Base-by-base conservation (phyloP, 163 green algal species). In the Coccomyxa subellipsoidea region DNA sequence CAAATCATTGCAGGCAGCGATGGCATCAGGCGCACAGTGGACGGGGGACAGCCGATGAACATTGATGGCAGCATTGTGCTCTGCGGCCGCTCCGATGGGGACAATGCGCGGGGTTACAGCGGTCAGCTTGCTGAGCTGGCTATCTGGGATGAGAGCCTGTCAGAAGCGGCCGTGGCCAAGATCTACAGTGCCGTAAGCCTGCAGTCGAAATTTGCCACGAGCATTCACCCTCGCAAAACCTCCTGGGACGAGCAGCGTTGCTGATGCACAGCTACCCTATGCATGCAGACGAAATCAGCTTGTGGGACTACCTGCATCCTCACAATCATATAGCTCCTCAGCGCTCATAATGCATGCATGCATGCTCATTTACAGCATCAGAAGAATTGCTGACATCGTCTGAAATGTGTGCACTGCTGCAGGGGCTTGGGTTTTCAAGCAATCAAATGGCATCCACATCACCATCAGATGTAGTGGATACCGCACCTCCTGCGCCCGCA, bases 61-160 rank as follows among this genome's bases (percentile, higher is more conserved):
- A 69, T 89, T 21, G 69, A 84, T 18, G 79, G 69, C 75, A 82
- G 59, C 69, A 84, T 87, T 10, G 47, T 83, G 35, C 89, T 92
- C 69, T 95, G 91, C 81, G 77, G 36, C 25, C 82, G 86, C 29
- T 84, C 69, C 10, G 83, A 88, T 31, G 9, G 40, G 27, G 40
- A 53, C 38, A 23, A 69, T 10, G 27, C 34, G 47, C 59, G 79
- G 34, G 85, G 83, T 73, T 93, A 85, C 32, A 79, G 87, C 69
- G 89, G 89, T 25, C 70, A 23, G 2, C 36, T 93, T 40, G 80
- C 85, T 2, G 73, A 90, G 54, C 80, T 93, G 37, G 81, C 84
- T 38, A 70, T 93, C 2, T 93, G 83, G 37, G 77, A 89, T 78
- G 25, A 12, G 0, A 38, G 40, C 15, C 78, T 93, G 2, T 72